These are phyloP conservation scores for Hordeum vulgare DNA, from an alignment of 176 grass and related monocot genomes.

Conservation along the genomic window DNA sequence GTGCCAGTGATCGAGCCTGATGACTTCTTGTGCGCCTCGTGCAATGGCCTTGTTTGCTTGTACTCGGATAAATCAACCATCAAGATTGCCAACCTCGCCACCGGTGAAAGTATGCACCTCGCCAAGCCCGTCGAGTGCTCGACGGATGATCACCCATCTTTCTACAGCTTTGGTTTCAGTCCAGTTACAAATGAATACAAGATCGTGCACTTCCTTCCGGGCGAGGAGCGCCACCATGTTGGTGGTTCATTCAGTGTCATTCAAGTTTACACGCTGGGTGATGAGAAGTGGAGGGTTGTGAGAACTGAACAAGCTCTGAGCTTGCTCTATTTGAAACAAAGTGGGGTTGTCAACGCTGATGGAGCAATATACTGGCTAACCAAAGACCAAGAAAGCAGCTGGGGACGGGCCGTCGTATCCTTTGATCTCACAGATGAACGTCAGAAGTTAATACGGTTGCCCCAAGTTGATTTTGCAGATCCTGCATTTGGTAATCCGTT, in stretches of 20 bases:
- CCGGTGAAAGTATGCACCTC: slow-evolving; percentile 14
- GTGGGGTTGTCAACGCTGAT: background rate
- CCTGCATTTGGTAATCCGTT: background rate
- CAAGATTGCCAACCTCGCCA: background rate
- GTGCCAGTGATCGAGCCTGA: slow-evolving; percentile 2
- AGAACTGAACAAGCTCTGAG: background rate
- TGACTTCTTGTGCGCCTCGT: slow-evolving; percentile 1
- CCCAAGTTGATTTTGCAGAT: background rate
- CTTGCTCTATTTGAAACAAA: background rate
- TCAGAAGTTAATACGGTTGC: background rate
- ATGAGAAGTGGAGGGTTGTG: slow-evolving; percentile 2
- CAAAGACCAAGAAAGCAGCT: background rate
- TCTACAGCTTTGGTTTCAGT: slow-evolving; percentile 17
- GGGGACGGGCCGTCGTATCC: background rate
- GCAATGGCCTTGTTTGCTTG: slow-evolving; percentile 6
- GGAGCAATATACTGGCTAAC: slow-evolving; percentile 27
- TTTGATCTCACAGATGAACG: slow-evolving; percentile 23
- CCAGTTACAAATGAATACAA: slow-evolving; percentile 25
- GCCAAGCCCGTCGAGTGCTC: background rate
- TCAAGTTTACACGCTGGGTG: slow-evolving; percentile 28
- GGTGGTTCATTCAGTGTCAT: background rate
- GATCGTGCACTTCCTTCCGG: slow-evolving; percentile 9
- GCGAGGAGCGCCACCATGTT: background rate
- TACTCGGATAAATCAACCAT: slow-evolving; percentile 1
- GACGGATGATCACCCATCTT: background rate